Conservation (phyloP, 208 protist species). For the Wallacemonas sp. region DNA sequence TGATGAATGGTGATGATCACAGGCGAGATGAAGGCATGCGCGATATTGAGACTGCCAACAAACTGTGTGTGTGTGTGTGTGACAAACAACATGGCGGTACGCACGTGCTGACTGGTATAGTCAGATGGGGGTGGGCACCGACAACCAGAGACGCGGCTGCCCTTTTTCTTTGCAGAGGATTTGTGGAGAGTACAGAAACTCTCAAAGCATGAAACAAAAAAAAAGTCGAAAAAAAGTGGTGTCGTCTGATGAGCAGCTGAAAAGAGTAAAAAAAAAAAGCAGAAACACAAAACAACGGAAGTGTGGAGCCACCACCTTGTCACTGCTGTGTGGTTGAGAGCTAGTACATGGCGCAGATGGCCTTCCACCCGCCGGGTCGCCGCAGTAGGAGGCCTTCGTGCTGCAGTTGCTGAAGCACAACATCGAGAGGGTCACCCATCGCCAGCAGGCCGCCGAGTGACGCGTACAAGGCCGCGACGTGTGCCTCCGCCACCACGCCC, state of each 20-base stretch:
- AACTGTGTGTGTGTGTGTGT: too few relatives aligned
- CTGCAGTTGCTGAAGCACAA: conserved; percentile 61
- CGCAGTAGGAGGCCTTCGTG: conserved; percentile 61
- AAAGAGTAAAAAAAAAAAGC: conserved; percentile 21
- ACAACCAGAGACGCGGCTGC: too few relatives aligned
- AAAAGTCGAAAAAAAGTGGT: conserved; percentile 11
- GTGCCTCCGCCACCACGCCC: conserved; percentile 21
- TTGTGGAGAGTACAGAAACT: too few relatives aligned
- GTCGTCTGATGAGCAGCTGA: background rate
- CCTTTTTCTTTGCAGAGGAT: too few relatives aligned
- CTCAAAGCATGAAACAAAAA: conserved; percentile 24
- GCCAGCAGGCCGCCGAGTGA: conserved; percentile 41
- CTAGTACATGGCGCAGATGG: conserved; percentile 27
- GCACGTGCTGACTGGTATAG: too few relatives aligned
- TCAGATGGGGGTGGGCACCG: too few relatives aligned
- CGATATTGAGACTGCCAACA: too few relatives aligned
- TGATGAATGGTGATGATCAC: too few relatives aligned
- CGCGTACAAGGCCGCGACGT: conserved; percentile 32
- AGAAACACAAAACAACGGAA: conserved; percentile 7
- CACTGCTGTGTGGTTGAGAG: background rate
- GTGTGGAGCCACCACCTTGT: conserved; percentile 4
- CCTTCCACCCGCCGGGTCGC: conserved; percentile 45
- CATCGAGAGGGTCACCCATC: conserved; percentile 48
- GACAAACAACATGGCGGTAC: too few relatives aligned
- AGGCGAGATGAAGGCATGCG: too few relatives aligned